Conservation (phyloP, 1,139 yeast genomes). For the Pichia sp. region DNA sequence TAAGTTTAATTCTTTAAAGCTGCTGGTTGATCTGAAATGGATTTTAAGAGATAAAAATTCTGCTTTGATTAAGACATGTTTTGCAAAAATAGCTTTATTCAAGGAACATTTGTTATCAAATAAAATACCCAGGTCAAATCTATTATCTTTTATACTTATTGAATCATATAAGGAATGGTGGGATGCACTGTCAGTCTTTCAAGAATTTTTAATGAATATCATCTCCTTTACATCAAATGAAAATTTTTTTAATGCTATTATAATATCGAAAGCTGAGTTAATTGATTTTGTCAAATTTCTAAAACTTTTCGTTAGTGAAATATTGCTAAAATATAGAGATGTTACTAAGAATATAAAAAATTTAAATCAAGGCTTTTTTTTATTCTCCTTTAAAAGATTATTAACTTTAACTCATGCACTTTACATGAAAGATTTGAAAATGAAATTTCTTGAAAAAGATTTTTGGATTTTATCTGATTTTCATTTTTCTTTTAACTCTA, state of each 20-base stretch:
- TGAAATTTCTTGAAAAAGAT: conserved; percentile 45
- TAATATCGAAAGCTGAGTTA: conserved; percentile 42
- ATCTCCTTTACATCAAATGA: conserved; percentile 9
- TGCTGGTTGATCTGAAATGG: conserved; percentile 10
- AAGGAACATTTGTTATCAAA: background rate
- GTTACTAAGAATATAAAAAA: background rate
- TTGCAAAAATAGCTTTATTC: background rate
- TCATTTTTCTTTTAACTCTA: conserved; percentile 14
- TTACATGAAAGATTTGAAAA: conserved; percentile 61
- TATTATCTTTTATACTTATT: background rate
- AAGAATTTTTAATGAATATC: conserved; percentile 8
- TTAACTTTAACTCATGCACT: conserved; percentile 55
- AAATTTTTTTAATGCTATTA: conserved; percentile 1
- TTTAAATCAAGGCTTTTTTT: background rate
- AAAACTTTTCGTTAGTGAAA: conserved; percentile 44
- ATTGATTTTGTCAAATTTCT: conserved; percentile 43
- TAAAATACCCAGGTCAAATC: background rate
- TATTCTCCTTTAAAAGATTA: conserved; percentile 5
- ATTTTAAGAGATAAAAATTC: conserved; percentile 5
- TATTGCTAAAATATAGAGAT: conserved; percentile 9
- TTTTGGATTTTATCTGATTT: conserved; percentile 46
- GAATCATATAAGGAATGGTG: conserved; percentile 5
- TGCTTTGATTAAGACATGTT: background rate
- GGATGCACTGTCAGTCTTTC: conserved; percentile 5
- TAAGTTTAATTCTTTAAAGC: background rate